phyloP scores from a whole-genome alignment of 164 flowering plant genomes.

The Paratinospora sagittata region DNA sequence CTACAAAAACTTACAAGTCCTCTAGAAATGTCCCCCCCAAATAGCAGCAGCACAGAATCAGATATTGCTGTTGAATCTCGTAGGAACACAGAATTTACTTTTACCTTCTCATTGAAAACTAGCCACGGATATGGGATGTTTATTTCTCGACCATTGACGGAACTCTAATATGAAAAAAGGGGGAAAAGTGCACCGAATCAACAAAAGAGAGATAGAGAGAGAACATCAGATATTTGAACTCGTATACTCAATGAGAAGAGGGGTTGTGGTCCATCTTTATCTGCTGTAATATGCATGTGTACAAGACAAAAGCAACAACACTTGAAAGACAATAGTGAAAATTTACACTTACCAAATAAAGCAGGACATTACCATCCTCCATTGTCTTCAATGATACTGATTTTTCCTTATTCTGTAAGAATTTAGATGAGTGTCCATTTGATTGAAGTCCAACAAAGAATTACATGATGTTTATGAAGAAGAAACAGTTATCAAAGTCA shows the following conservation, averaged over 20 bases:
- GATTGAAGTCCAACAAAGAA: background rate
- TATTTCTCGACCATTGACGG: conserved; percentile 70
- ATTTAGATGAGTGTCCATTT: background rate
- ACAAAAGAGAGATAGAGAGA: background rate
- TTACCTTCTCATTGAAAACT: conserved; percentile 90
- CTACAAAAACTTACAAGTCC: conserved; percentile 40
- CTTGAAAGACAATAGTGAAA: background rate
- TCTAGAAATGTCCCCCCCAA: conserved; percentile 69
- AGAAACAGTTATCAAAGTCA: background rate
- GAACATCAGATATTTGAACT: background rate
- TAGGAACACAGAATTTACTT: conserved; percentile 81
- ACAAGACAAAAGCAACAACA: background rate
- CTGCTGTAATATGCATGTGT: background rate
- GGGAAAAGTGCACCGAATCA: conserved; percentile 2
- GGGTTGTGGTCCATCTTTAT: too few species aligned
- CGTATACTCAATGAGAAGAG: background rate
- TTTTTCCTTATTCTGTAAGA: conserved; percentile 70
- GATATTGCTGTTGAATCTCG: conserved; percentile 93
- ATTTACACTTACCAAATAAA: conserved; percentile 55
- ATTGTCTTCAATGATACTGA: conserved; percentile 77
- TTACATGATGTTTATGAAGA: background rate
- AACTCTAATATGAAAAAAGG: conserved; percentile 44
- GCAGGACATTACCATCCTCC: conserved; percentile 94
- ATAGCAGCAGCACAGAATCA: conserved; percentile 81
- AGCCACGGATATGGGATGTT: conserved; percentile 91